Base-by-base conservation (phyloP, 2,329 filamentous ascomycete species). In the Myriosclerotinia curreyana region DNA sequence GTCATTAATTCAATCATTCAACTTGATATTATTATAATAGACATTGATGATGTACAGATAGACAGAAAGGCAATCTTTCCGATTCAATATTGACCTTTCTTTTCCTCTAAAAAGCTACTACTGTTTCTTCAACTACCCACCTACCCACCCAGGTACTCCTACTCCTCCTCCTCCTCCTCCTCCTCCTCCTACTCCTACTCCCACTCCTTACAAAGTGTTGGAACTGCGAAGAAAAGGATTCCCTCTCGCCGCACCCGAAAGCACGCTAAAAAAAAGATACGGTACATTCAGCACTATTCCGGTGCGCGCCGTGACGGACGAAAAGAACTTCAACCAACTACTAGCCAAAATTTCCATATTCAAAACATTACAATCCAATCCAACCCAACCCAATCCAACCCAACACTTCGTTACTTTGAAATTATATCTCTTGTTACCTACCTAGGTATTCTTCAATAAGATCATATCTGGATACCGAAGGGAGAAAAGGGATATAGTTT, bases 191-290 rank as follows among this genome's bases (percentile, higher is more conserved):
- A n/a, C n/a, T n/a, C n/a, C n/a, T n/a, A n/a, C n/a, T n/a, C n/a
- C n/a, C n/a, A n/a, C n/a, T n/a, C 42, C 22, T 48, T 8, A 25
- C 44, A 34, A 25, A 36, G 54, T 48, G 54, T 58, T 58, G 40
- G 31, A 53, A 58, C 25, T 44, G 28, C 40, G 42, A 34, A 17
- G 20, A 59, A 34, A 62, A 52, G 49, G 51, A 54, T 62, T 42
- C 59, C 25, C 46, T 40, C 25, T 56, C 54, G 40, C 42, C 55
- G 59, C 59, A 44, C 38, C 59, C 59, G 49, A 55, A 62, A 62
- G 59, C 38, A 53, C 59, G 50, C 59, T 61, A 50, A 60, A 54
- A 60, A 54, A 53, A 51, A 54, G 59, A 55, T 59, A 52, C 59
- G 44, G 49, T 62, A 25, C 28, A 54, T 54, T 44, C 51, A 54